Evolutionary conservation across 2,329 filamentous ascomycete genomes (phyloP).

Genomic region (Zopfia rhizophila): DNA sequence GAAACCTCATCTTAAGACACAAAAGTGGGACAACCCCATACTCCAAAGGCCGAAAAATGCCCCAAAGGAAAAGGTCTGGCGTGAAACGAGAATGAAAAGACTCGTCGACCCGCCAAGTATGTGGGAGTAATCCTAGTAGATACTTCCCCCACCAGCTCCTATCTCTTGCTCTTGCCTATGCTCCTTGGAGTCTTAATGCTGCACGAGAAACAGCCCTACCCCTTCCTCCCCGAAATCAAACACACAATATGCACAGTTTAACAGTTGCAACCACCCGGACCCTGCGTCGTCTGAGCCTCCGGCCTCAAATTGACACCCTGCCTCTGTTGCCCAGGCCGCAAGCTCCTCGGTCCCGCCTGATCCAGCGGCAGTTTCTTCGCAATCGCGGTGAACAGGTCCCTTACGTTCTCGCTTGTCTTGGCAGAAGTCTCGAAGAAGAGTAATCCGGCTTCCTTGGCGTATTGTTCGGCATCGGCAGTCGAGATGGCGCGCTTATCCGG

Average conservation of each 20-base stretch:
- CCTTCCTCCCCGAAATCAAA: background rate
- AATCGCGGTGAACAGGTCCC: conserved; percentile 95
- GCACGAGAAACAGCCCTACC: too few species aligned
- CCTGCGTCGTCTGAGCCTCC: conserved; percentile 68
- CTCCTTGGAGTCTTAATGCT: too few species aligned
- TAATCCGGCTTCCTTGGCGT: conserved; percentile 90
- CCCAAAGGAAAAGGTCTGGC: conserved; percentile 21
- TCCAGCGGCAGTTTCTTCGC: conserved; percentile 97
- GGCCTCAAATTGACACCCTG: conserved; percentile 75
- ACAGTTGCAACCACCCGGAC: conserved; percentile 71
- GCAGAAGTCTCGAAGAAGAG: conserved; percentile 99
- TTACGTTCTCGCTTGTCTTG: conserved; percentile 96
- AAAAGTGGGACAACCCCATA: conserved; percentile 28
- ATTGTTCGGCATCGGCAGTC: conserved; percentile 91
- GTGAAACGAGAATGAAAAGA: conserved; percentile 18
- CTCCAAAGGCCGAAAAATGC: conserved; percentile 40
- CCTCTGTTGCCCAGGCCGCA: conserved; percentile 69
- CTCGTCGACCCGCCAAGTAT: too few species aligned
- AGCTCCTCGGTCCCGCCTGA: conserved; percentile 90
- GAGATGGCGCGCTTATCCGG: conserved; percentile 95
- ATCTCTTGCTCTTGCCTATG: too few species aligned
- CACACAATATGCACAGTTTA: conserved; percentile 51
- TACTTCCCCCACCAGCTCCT: too few species aligned
- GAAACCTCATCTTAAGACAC: conserved; percentile 34
- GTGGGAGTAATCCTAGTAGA: too few species aligned